A percentile compares a stretch with the other conserved stretches of the same genome.
Conservation (phyloP, 2,329 filamentous ascomycete genomes). For the Sordariomycetes sp. region DNA sequence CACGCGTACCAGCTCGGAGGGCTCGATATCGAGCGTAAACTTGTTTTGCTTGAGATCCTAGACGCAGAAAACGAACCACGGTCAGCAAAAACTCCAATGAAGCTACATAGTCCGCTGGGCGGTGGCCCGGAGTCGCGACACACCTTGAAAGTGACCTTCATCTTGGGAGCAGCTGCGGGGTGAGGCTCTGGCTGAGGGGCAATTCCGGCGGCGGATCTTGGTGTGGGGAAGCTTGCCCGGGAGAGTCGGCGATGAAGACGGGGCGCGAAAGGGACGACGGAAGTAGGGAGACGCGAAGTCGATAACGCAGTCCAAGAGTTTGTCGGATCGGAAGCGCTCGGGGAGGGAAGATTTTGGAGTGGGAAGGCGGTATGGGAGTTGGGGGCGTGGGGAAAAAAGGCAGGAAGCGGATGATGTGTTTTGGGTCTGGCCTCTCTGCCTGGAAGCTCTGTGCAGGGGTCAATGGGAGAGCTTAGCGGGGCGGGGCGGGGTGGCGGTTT, state of each 20-base stretch:
- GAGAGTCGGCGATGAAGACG: not conserved
- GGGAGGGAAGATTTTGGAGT: not conserved
- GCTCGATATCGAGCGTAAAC: conserved; percentile 92
- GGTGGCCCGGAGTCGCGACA: conserved; percentile 11
- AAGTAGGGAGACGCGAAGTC: not conserved
- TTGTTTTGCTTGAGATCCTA: conserved; percentile 98
- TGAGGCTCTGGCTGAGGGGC: not conserved
- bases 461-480: not conserved
- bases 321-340: not conserved
- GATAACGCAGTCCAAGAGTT: not conserved
- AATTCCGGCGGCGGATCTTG: not conserved
- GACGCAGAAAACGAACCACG: conserved; percentile 1
- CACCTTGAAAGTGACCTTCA: conserved; percentile 62
- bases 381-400: not conserved
- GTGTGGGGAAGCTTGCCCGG: not conserved
- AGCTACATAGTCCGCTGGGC: no score
- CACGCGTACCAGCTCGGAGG: conserved; percentile 72
- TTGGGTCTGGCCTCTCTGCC: not conserved
- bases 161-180: conserved; percentile 26
- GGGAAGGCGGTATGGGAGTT: not conserved
- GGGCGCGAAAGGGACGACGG: not conserved
- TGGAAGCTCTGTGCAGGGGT: not conserved
- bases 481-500: not conserved
- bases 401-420: not conserved
- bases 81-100: not conserved